These are phyloP conservation scores for Dryas octopetala DNA, from an alignment of 306 rosid species.

Conservation along the genomic window DNA sequence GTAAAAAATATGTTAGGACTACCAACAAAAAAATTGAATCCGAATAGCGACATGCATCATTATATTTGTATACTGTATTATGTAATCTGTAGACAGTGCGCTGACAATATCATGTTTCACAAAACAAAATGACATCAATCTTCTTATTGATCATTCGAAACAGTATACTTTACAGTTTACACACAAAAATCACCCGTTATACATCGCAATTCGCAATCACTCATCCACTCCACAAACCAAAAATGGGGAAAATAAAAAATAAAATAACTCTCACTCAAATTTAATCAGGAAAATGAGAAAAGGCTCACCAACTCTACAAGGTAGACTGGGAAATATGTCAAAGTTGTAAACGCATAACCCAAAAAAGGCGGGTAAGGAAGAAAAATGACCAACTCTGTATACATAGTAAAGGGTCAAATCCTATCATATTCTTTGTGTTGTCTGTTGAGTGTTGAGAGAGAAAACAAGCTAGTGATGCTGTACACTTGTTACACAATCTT, in stretches of 20 bases:
- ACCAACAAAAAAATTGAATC: too few relatives aligned
- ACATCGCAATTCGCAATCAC: slow-evolving; percentile 29
- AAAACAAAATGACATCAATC: neutral
- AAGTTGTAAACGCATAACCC: slow-evolving; percentile 12
- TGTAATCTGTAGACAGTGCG: too few relatives aligned
- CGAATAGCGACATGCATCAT: too few relatives aligned
- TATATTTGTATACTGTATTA: too few relatives aligned
- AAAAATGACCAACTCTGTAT: slow-evolving; percentile 22
- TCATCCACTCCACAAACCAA: slow-evolving; percentile 34
- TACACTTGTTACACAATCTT: slow-evolving; percentile 37
- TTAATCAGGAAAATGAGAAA: slow-evolving; percentile 5
- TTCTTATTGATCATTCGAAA: slow-evolving; percentile 9
- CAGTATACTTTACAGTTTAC: neutral
- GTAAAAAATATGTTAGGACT: too few relatives aligned
- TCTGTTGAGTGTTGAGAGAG: neutral
- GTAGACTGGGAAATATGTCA: slow-evolving; percentile 7
- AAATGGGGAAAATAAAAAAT: slow-evolving; percentile 7
- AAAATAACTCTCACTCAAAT: slow-evolving; percentile 18
- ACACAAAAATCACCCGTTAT: slow-evolving; percentile 24
- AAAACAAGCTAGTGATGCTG: slow-evolving; percentile 42
- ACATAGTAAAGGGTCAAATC: neutral
- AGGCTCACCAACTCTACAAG: slow-evolving; percentile 24
- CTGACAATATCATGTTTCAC: neutral
- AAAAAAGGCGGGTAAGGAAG: slow-evolving; percentile 33
- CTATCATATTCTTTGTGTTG: neutral